Evolutionary conservation across 345 rosid species (phyloP), one percentile per base, ranked within the genome.

Genomic region (Turnera subulata): DNA sequence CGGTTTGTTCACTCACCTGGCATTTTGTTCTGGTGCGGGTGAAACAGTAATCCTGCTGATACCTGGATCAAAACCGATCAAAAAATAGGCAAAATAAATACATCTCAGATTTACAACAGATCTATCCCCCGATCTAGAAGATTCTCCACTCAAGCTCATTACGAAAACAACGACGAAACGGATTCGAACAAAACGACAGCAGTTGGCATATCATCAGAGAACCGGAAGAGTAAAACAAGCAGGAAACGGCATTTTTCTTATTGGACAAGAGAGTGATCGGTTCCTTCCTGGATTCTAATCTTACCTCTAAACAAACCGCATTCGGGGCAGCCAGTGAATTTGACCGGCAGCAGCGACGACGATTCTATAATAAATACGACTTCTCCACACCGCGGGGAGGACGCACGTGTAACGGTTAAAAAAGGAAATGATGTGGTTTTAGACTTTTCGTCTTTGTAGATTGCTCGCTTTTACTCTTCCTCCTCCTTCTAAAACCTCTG

Each of bases 1-100:
- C 25, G n/a, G n/a, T 25, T 2, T n/a, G 37, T 17, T 24, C 20
- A 19, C 48, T 54, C 67, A 85, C 88, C 86, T 71, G 80, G 78
- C 84, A 85, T 83, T 77, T 18, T 43, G 49, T 45, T 52, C 32
- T 43, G 17, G 61, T 54, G 23, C 37, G 39, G 13, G 17, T 14
- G 39, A 4, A 29, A 63, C 52, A 8, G 21, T 46, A 54, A 62
- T 66, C 65, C 40, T 32, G 62, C 35, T 49, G 46, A 57, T 59
- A 70, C 46, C 78, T 46, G 72, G 60, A 66, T 48, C 70, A 70
- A 54, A 43, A 21, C 26, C 63, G 29, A 49, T 40, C 2, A 19
- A 57, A 17, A 24, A 55, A 51, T 69, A 51, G 60, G 51, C 50
- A 61, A 38, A 70, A 50, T 47, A 33, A 42, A 33, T 12, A 29